Evolutionary conservation across 192 early-diverging fungal species (phyloP).

Genomic region (Linnemannia hyalina): DNA sequence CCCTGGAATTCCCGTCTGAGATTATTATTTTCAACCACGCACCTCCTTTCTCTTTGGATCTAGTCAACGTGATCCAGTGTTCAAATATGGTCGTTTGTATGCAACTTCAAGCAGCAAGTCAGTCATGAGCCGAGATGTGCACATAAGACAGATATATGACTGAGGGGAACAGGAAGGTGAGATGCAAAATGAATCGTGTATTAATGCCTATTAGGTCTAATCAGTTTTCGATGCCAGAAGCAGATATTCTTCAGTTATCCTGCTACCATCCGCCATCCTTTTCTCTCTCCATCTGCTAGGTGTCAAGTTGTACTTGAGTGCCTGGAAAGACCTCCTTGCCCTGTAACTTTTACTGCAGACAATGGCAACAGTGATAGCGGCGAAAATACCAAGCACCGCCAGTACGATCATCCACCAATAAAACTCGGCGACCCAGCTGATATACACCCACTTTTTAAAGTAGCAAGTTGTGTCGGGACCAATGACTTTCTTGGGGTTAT

Average conservation of each 20-base stretch:
- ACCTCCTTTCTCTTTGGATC: too few relatives aligned
- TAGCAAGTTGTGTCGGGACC: slow-evolving; percentile 22
- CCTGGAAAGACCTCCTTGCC: not conserved
- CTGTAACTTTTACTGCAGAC: not conserved
- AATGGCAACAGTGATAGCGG: not conserved
- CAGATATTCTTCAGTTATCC: not conserved
- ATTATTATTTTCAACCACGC: too few relatives aligned
- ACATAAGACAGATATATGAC: too few relatives aligned
- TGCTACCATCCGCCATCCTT: not conserved
- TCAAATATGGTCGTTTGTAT: too few relatives aligned
- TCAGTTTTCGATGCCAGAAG: not conserved
- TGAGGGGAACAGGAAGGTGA: too few relatives aligned
- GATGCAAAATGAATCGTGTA: too few relatives aligned
- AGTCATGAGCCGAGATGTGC: too few relatives aligned
- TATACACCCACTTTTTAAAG: slow-evolving; percentile 21
- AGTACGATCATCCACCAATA: slow-evolving; percentile 21
- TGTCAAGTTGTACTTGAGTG: slow-evolving; percentile 1
- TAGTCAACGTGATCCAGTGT: too few relatives aligned
- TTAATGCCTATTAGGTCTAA: too few relatives aligned
- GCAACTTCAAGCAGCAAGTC: too few relatives aligned
- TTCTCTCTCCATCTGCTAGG: slow-evolving; percentile 4
- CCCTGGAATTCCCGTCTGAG: too few relatives aligned
- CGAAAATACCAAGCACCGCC: slow-evolving; percentile 12
- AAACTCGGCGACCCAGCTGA: slow-evolving; percentile 22
- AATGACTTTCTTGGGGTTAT: slow-evolving; percentile 8